phyloP scores from a whole-genome alignment of 1,284 basidiomycete genomes.

The Ganoderma meredithae region DNA sequence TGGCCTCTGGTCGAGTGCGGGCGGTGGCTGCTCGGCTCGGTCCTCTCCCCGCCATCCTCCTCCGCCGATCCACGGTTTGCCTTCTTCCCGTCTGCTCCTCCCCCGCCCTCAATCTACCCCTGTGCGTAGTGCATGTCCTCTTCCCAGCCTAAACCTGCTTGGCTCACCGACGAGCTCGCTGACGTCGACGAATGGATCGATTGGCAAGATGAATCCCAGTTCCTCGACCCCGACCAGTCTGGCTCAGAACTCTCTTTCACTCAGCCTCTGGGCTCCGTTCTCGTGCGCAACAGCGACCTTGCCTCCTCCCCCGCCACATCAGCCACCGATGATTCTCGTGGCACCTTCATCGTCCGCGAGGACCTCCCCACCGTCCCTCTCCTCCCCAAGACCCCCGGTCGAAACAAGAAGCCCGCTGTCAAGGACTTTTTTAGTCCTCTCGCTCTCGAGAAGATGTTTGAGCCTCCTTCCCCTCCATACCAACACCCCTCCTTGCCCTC shows the following conservation, averaged over 20 bases:
- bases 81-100: neutral
- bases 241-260: constrained; percentile 68
- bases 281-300: constrained; percentile 54
- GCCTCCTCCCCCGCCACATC: constrained; percentile 39
- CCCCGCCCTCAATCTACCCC: neutral
- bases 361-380: constrained; percentile 65
- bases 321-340: constrained; percentile 46
- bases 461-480: constrained; percentile 81
- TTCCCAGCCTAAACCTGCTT: constrained; percentile 46
- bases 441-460: constrained; percentile 88
- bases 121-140: constrained; percentile 24
- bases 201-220: constrained; percentile 51
- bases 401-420: constrained; percentile 63
- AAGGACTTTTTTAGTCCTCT: constrained; percentile 89
- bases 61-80: neutral
- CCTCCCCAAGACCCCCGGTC: constrained; percentile 69
- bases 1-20: too few species aligned
- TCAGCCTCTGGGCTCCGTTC: constrained; percentile 58
- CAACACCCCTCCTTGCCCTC: constrained; percentile 35
- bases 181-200: constrained; percentile 47
- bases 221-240: constrained; percentile 41
- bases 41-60: neutral
- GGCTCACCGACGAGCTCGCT: constrained; percentile 62
- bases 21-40: neutral
- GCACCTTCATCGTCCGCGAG: constrained; percentile 85